Evolutionary conservation across 2,329 filamentous ascomycete genomes (phyloP).

Genomic region (Aspergillus fischeri): DNA sequence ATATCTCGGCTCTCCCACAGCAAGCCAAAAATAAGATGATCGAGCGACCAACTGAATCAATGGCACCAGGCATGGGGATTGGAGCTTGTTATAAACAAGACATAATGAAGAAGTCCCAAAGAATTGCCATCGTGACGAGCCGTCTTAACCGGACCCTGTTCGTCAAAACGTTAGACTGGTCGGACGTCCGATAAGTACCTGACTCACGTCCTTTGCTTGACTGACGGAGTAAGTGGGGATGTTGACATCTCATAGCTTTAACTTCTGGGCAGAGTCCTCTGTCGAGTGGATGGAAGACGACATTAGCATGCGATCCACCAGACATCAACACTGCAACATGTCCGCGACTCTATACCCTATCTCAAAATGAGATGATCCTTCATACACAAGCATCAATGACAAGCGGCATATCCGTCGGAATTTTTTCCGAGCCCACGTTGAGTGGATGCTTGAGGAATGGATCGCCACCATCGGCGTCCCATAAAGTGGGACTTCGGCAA

Average conservation of each 20-base stretch:
- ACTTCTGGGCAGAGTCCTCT: too few relatives aligned
- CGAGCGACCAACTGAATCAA: not conserved
- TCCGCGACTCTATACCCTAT: too few relatives aligned
- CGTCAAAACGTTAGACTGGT: constrained; percentile 3
- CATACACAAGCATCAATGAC: constrained; percentile 3
- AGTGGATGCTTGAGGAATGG: not conserved
- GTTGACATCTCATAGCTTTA: too few relatives aligned
- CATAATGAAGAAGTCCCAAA: not conserved
- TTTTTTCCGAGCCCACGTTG: constrained; percentile 10
- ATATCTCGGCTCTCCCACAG: not conserved
- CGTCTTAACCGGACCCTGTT: constrained; percentile 23
- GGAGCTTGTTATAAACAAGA: not conserved
- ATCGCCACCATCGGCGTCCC: not conserved
- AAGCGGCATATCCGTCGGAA: constrained; percentile 7
- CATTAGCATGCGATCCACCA: too few relatives aligned
- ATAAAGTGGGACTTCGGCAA: not conserved
- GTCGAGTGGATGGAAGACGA: too few relatives aligned
- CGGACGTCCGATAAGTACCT: constrained; percentile 6
- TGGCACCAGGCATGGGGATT: not conserved
- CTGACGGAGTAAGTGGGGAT: too few relatives aligned
- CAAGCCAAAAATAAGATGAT: not conserved
- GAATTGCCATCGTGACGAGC: constrained; percentile 9
- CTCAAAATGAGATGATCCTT: constrained; percentile 1
- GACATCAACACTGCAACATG: too few relatives aligned
- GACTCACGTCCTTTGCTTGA: not conserved